These are phyloP conservation scores for Chrysoporthe deuterocubensis DNA, from an alignment of 2,329 filamentous ascomycete species.

Conservation along the genomic window DNA sequence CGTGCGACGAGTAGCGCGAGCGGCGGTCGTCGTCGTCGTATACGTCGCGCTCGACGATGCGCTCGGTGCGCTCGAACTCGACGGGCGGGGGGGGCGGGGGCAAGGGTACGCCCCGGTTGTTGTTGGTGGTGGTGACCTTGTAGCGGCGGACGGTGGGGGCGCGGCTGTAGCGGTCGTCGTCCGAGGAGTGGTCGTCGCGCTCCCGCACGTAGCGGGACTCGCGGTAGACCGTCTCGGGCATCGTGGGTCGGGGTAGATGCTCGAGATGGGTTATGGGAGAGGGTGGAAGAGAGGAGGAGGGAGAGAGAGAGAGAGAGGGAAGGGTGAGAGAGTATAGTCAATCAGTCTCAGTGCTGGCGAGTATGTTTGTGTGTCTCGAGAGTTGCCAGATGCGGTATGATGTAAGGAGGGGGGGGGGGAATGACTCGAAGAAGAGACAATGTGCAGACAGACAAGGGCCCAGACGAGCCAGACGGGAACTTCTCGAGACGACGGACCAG, in stretches of 20 bases:
- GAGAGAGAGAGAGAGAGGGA: constrained; percentile 3
- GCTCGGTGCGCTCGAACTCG: constrained; percentile 46
- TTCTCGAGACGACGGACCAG: too few relatives aligned
- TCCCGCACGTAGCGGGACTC: constrained; percentile 39
- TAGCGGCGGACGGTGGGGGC: constrained; percentile 53
- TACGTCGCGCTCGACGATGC: constrained; percentile 34
- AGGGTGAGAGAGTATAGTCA: not conserved
- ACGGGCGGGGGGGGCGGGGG: constrained; percentile 29
- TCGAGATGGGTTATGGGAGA: constrained; percentile 1
- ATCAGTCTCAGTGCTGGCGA: constrained; percentile 1
- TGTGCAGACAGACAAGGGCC: not conserved
- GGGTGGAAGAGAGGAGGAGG: not conserved
- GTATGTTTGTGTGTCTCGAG: not conserved
- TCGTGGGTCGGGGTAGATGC: constrained; percentile 28
- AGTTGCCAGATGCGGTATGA: constrained; percentile 6
- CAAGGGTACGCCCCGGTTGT: constrained; percentile 9
- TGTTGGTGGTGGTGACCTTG: constrained; percentile 47
- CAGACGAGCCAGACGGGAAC: too few relatives aligned
- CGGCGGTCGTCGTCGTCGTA: constrained; percentile 52
- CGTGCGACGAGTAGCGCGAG: constrained; percentile 45
- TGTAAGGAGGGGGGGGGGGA: constrained; percentile 5
- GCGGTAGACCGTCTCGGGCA: constrained; percentile 40
- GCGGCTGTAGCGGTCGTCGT: constrained; percentile 51
- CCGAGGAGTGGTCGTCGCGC: constrained; percentile 40
- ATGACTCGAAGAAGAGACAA: not conserved